Evolutionary conservation across 1,139 yeast genomes (phyloP).

Genomic region (Kazachstania sp.): DNA sequence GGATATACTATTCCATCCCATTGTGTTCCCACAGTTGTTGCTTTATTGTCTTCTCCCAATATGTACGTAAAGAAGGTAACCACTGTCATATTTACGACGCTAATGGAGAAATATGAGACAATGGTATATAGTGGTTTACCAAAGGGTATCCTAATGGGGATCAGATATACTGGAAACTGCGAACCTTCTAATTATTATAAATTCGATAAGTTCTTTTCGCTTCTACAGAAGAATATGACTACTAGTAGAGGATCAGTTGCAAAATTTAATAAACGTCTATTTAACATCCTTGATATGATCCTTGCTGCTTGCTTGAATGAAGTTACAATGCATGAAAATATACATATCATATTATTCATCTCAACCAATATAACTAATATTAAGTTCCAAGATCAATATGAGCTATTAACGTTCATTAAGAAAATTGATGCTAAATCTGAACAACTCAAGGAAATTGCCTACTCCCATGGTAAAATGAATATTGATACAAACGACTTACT

Average conservation of each 20-base stretch:
- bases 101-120: slow-evolving; percentile 62
- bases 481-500: not conserved
- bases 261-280: slow-evolving; percentile 14
- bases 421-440: slow-evolving; percentile 19
- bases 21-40: slow-evolving; percentile 61
- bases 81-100: slow-evolving; percentile 41
- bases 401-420: slow-evolving; percentile 15
- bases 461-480: slow-evolving; percentile 9
- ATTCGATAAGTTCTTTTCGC: slow-evolving; percentile 16
- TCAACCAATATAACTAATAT: slow-evolving; percentile 17
- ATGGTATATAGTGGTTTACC: slow-evolving; percentile 56
- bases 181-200: slow-evolving; percentile 18
- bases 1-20: slow-evolving; percentile 71
- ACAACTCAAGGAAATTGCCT: slow-evolving; percentile 19
- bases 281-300: not conserved
- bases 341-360: slow-evolving; percentile 15
- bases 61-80: slow-evolving; percentile 43
- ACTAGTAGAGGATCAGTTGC: slow-evolving; percentile 13
- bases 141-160: slow-evolving; percentile 56
- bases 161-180: slow-evolving; percentile 34
- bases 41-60: slow-evolving; percentile 51
- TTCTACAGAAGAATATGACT: slow-evolving; percentile 11
- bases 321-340: slow-evolving; percentile 7
- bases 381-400: slow-evolving; percentile 17
- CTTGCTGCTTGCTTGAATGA: slow-evolving; percentile 4